These are phyloP conservation scores for Phytophthora cajani DNA, from an alignment of 352 stramenopile species.

Conservation along the genomic window DNA sequence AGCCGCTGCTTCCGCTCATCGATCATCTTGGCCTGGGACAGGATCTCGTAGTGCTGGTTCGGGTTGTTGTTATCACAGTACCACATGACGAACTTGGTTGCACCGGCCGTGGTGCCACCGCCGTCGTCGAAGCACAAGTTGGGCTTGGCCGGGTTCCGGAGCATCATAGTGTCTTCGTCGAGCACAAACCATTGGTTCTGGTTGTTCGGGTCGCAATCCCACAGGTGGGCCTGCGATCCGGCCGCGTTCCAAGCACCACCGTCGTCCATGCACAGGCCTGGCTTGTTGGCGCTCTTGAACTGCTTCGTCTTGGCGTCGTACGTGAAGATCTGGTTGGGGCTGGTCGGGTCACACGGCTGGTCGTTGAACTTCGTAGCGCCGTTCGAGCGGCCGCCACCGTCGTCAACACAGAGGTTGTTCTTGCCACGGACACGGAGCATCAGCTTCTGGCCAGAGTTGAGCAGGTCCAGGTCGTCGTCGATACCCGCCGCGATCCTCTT, in stretches of 20 bases:
- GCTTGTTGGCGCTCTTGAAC: slow-evolving; percentile 35
- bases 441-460: neutral
- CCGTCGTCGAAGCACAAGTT: slow-evolving; percentile 32
- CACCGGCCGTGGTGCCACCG: neutral
- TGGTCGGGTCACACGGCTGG: slow-evolving; percentile 24
- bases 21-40: neutral
- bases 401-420: slow-evolving; percentile 31
- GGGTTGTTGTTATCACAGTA: slow-evolving; percentile 21
- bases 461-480: neutral
- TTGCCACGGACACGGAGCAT: slow-evolving; percentile 16
- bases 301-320: slow-evolving; percentile 30
- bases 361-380: slow-evolving; percentile 12
- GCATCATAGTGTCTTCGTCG: slow-evolving; percentile 20
- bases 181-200: slow-evolving; percentile 37
- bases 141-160: neutral
- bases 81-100: slow-evolving; percentile 6
- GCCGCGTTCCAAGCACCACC: slow-evolving; percentile 10
- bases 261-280: slow-evolving; percentile 40
- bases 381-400: slow-evolving; percentile 17
- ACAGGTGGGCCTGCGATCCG: neutral
- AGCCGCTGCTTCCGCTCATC: neutral
- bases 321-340: slow-evolving; percentile 34
- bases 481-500: neutral
- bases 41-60: slow-evolving; percentile 32
- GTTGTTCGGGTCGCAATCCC: slow-evolving; percentile 24